Evolutionary conservation across 164 flowering plant genomes (phyloP), one percentile per base, ranked within the genome.

Genomic region (Vitis rotundifolia): DNA sequence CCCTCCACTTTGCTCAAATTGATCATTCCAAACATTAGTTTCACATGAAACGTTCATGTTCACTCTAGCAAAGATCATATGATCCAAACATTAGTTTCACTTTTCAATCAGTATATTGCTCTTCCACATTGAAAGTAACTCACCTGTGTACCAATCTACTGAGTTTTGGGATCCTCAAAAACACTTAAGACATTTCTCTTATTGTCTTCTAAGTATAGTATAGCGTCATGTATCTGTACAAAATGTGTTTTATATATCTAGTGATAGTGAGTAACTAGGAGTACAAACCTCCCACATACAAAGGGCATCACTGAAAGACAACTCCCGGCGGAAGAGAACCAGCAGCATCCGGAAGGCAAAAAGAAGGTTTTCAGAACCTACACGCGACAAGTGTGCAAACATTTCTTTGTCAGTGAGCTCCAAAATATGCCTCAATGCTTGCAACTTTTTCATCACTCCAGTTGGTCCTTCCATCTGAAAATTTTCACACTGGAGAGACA

Each of bases 261-360:
- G 61, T 26, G 11, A 7, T 14, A 13, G n/a, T 14, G 7, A 37
- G 59, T 1, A 68, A 59, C 11, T 67, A 66, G 53, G 58, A 65
- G 29, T 26, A 81, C 95, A 77, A 73, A 92, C 98, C 98, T 92
- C 98, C 98, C 98, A 92, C 97, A 92, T 90, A 73, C 83, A 80
- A 78, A 92, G 96, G 70, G 90, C 91, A 67, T 91, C 97, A 64
- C 65, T 75, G 72, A 92, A 92, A 64, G 97, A 82, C 53, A 92
- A 75, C 75, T 92, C 97, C 71, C 97, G 85, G 5, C 97, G 97
- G 70, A 92, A 92, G 66, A 92, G 97, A 53, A 92, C 97, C 74
- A 90, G 74, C 50, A 92, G 85, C 98, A 92, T 92, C 50, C 91
- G 89, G 68, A 92, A 92, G 37, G 96, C 98, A 85, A 92, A 92